phyloP scores from a whole-genome alignment of 2,329 filamentous ascomycete species.

The Paecilomyces formosus region DNA sequence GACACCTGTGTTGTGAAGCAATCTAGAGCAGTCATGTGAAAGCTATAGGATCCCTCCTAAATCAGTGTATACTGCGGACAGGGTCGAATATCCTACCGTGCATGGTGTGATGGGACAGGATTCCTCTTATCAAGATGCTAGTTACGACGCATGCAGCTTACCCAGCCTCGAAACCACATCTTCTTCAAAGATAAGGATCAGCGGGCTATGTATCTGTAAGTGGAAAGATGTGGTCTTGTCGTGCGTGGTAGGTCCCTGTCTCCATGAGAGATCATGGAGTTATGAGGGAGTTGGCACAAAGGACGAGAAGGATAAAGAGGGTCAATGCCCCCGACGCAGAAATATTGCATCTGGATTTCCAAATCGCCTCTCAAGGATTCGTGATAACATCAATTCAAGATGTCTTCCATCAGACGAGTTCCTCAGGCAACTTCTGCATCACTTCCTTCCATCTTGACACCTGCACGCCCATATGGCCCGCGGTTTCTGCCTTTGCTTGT shows the following conservation, averaged over 20 bases:
- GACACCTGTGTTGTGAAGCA: not conserved
- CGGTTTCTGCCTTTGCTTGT: not conserved
- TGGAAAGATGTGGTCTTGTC: not conserved
- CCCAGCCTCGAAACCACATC: not conserved
- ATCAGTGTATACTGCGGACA: not conserved
- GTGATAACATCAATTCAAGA: not conserved
- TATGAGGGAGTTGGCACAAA: not conserved
- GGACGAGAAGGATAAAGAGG: not conserved
- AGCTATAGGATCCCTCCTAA: not conserved
- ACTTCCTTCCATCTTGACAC: not conserved
- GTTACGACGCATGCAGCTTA: not conserved
- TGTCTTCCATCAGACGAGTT: not conserved
- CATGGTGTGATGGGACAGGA: not conserved
- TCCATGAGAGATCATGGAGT: not conserved
- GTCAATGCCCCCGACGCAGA: not conserved
- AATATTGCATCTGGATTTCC: not conserved
- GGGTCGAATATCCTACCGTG: not conserved
- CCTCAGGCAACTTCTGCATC: slow-evolving; percentile 11
- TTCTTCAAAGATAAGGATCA: not conserved
- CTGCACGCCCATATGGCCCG: not conserved
- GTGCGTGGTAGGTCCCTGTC: not conserved
- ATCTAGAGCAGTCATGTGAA: not conserved
- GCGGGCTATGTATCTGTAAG: not conserved
- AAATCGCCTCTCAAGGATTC: not conserved
- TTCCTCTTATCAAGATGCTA: not conserved